Evolutionary conservation across 345 rosid species (phyloP).

Genomic region (Capsella bursapastoris): DNA sequence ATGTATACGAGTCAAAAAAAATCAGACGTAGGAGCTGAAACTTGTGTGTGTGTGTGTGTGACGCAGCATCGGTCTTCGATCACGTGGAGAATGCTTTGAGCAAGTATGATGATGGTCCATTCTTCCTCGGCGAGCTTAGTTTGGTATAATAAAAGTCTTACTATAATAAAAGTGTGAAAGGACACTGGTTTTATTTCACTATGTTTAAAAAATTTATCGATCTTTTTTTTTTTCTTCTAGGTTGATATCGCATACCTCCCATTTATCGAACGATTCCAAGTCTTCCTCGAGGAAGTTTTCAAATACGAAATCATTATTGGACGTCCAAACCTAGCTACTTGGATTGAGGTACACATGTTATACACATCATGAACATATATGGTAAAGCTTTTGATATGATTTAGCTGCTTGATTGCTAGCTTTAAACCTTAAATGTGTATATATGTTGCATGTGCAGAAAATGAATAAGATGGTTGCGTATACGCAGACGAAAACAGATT

Average conservation of each 20-base stretch:
- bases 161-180: not conserved
- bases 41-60: conserved; percentile 7
- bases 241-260: conserved; percentile 82
- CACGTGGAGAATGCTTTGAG: conserved; percentile 68
- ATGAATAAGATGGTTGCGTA: conserved; percentile 69
- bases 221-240: conserved; percentile 37
- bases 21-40: conserved; percentile 1
- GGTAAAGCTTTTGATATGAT: not conserved
- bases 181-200: not conserved
- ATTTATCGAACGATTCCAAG: conserved; percentile 64
- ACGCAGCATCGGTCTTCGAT: conserved; percentile 66
- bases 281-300: conserved; percentile 60
- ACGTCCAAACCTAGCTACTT: conserved; percentile 75
- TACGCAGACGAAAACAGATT: conserved; percentile 66
- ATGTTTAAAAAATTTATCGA: not conserved
- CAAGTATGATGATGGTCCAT: conserved; percentile 79
- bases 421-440: conserved; percentile 10
- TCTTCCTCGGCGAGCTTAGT: conserved; percentile 83
- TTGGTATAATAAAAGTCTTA: conserved; percentile 52
- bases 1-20: not conserved
- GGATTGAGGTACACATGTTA: conserved; percentile 70
- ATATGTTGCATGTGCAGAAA: conserved; percentile 46
- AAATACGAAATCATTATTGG: conserved; percentile 64
- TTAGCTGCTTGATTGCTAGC: not conserved
- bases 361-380: not conserved